These are phyloP conservation scores for Lavandula angustifolia DNA, from an alignment of 257 asterid genomes.

Conservation along the genomic window DNA sequence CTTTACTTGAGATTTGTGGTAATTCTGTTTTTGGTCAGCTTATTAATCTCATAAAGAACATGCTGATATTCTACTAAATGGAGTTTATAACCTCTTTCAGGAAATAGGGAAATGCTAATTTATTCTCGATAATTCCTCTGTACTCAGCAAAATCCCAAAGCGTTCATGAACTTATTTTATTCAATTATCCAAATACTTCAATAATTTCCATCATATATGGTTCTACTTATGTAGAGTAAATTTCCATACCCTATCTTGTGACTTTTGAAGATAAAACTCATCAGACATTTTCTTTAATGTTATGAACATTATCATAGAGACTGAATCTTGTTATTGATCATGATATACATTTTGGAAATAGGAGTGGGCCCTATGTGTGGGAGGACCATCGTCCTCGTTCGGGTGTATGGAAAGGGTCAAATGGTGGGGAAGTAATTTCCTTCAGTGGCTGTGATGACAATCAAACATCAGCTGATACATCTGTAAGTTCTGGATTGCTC, in stretches of 20 bases:
- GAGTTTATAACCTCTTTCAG: constrained; percentile 6
- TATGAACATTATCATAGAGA: background rate
- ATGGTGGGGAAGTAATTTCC: constrained; percentile 88
- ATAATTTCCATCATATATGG: background rate
- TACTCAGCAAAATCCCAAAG: background rate
- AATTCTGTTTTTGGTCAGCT: background rate
- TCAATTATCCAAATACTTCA: background rate
- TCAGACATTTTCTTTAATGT: background rate
- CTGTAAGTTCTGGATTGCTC: constrained; percentile 52
- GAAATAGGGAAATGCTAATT: background rate
- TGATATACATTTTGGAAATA: constrained; percentile 30
- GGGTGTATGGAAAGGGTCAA: constrained; percentile 87
- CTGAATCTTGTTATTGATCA: constrained; percentile 5
- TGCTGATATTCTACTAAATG: background rate
- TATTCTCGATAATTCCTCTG: background rate
- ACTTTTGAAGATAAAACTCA: constrained; percentile 13
- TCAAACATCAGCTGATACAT: constrained; percentile 95
- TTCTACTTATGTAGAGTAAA: background rate
- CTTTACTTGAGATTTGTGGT: constrained; percentile 12
- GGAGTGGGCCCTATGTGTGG: constrained; percentile 86
- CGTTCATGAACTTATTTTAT: background rate
- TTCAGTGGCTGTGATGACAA: constrained; percentile 95
- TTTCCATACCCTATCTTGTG: background rate
- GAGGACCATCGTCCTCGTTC: constrained; percentile 98
- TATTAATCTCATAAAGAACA: background rate